Percentiles rank a stretch among this genome's conserved stretches.
phyloP scores from a whole-genome alignment of 495 filamentous ascomycete species.

The Elasticomyces elasticus region DNA sequence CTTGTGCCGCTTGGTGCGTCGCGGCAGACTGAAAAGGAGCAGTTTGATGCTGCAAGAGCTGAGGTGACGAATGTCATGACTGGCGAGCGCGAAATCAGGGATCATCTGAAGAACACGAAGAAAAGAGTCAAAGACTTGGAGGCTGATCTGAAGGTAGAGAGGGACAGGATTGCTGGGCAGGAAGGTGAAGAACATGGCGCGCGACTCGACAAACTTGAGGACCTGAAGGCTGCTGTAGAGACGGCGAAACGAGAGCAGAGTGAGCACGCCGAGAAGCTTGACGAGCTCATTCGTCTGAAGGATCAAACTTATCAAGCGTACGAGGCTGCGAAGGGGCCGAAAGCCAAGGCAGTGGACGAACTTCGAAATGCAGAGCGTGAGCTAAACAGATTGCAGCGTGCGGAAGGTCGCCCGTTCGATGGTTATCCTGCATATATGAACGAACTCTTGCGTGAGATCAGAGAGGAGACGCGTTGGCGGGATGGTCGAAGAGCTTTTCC shows the following conservation, averaged over 20 bases:
- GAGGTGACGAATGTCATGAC: slow-evolving; percentile 28
- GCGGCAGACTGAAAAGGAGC: slow-evolving; percentile 30
- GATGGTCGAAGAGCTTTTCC: too few relatives aligned
- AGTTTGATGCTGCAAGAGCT: slow-evolving; percentile 27
- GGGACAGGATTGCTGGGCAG: slow-evolving; percentile 25
- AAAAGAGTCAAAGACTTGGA: slow-evolving; percentile 29
- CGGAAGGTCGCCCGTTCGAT: slow-evolving; percentile 43
- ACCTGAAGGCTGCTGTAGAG: slow-evolving; percentile 42
- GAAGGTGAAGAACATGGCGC: slow-evolving; percentile 27
- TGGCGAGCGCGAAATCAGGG: slow-evolving; percentile 41
- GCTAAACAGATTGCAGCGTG: slow-evolving; percentile 41
- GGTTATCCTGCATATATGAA: slow-evolving; percentile 45
- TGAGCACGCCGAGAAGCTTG: slow-evolving; percentile 29
- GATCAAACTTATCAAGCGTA: slow-evolving; percentile 32
- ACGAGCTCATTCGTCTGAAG: slow-evolving; percentile 30
- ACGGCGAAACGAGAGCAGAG: slow-evolving; percentile 33
- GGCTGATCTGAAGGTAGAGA: slow-evolving; percentile 24
- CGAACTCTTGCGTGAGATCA: slow-evolving; percentile 54
- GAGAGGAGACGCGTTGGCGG: slow-evolving; percentile 53
- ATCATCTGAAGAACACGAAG: slow-evolving; percentile 28
- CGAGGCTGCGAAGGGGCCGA: slow-evolving; percentile 21
- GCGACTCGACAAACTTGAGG: slow-evolving; percentile 34
- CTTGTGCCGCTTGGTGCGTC: slow-evolving; percentile 33
- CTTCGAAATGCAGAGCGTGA: slow-evolving; percentile 37
- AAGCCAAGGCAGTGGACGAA: slow-evolving; percentile 27